Evolutionary conservation across 1,284 basidiomycete species (phyloP), one percentile per base, ranked within the genome.

Genomic region (Microbotryum scabiosae): DNA sequence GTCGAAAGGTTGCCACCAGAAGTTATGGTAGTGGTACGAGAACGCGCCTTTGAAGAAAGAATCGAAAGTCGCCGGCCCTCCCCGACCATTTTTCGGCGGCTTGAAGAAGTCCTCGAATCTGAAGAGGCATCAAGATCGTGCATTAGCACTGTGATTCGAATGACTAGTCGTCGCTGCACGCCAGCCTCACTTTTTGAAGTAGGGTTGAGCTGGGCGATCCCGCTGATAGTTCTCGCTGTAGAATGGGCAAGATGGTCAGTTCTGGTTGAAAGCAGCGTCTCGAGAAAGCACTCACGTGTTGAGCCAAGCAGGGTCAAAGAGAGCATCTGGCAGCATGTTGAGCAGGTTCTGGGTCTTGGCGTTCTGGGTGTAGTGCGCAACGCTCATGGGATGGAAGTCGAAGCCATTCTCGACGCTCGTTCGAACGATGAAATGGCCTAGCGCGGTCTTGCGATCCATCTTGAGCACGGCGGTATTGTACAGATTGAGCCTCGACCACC

Each of bases 1-100:
- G 74, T 96, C 91, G 69, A 94, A 92, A 3, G 90, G 87, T 64
- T 87, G 84, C 90, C 91, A 93, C 88, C 89, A 70, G 57, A 83
- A 88, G 72, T 90, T 90, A 71, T 90, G 88, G 76, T 85, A 90
- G 73, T 90, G 88, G 72, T 90, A 90, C 8, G 85, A 87, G 72
- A 83, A 90, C 26, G 86, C 85, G 16, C 88, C 88, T 47, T 61
- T 81, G 79, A 88, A 91, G 77, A 90, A 90, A 18, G 85, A 86
- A 67, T 88, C 84, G 68, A 89, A 86, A 7, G 88, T 88, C 21
- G 87, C 75, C 18, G 84, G 84, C 67, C 82, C 84, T 18, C 85
- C 86, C 63, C 83, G 82, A 44, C 81, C 79, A 57, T 80, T 78
- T 44, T 78, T 75, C 51, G 86, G 85, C 2, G 86, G 86, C 58